Evolutionary conservation across 257 asterid genomes (phyloP).

Genomic region (Datura wrightii): DNA sequence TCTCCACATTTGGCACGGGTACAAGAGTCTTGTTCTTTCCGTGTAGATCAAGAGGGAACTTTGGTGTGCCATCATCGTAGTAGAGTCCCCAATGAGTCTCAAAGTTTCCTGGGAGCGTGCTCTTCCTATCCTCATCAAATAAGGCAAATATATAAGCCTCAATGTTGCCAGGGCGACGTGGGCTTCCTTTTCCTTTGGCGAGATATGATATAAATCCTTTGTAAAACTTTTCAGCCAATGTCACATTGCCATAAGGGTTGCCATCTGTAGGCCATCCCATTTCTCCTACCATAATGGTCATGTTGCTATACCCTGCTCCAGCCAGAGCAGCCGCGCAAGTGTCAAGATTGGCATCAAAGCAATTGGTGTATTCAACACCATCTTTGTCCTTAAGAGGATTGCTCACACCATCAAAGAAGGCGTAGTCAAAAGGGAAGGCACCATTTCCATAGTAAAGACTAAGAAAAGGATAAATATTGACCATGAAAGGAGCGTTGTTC

Average conservation of each 20-base stretch:
- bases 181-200: conserved; percentile 39
- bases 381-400: conserved; percentile 35
- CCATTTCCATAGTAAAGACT: conserved; percentile 30
- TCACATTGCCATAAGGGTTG: conserved; percentile 24
- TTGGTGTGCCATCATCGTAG: conserved; percentile 42
- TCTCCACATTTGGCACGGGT: conserved; percentile 36
- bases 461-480: conserved; percentile 50
- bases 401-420: conserved; percentile 43
- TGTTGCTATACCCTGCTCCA: conserved; percentile 31
- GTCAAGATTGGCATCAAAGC: conserved; percentile 44
- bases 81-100: conserved; percentile 52
- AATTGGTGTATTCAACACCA: conserved; percentile 36
- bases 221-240: conserved; percentile 40
- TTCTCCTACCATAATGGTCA: conserved; percentile 48
- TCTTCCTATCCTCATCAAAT: conserved; percentile 50
- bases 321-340: conserved; percentile 44
- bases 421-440: conserved; percentile 44
- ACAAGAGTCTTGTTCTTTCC: conserved; percentile 32
- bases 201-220: conserved; percentile 40
- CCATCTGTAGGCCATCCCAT: conserved; percentile 65
- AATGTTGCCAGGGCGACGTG: conserved; percentile 38
- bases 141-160: conserved; percentile 45
- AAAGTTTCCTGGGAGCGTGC: conserved; percentile 45
- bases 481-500: conserved; percentile 43
- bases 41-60: conserved; percentile 35